Percentiles rank a stretch among this genome's conserved stretches.
Evolutionary conservation across 306 rosid genomes (phyloP).

Genomic region (Dalbergia cochinchinensis): DNA sequence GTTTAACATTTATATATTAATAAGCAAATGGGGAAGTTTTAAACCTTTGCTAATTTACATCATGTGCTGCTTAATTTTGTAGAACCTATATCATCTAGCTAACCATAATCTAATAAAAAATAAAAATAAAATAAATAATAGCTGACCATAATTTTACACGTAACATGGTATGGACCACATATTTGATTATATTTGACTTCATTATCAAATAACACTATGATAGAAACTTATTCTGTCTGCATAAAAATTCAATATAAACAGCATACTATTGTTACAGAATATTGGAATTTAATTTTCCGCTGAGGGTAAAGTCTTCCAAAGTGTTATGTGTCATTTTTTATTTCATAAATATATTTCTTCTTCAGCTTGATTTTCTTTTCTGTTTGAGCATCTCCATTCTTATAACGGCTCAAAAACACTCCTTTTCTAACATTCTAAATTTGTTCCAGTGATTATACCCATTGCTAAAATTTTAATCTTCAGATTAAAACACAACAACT

Average conservation of each 20-base stretch:
- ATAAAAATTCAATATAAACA: constrained; percentile 18
- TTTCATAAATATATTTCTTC: neutral
- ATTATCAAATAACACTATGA: constrained; percentile 29
- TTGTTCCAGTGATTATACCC: neutral
- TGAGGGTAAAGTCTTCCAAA: neutral
- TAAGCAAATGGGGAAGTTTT: constrained; percentile 3
- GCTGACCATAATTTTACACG: constrained; percentile 34
- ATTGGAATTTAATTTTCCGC: constrained; percentile 32
- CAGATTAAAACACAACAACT: too few relatives aligned
- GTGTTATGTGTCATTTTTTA: neutral
- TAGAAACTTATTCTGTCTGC: neutral
- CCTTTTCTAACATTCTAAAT: neutral
- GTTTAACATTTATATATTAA: neutral
- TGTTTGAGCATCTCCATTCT: neutral
- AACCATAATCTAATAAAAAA: too few relatives aligned
- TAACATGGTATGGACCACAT: constrained; percentile 33
- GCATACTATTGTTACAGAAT: constrained; percentile 11
- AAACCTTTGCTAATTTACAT: constrained; percentile 9
- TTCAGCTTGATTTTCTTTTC: constrained; percentile 7
- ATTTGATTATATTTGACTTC: constrained; percentile 23
- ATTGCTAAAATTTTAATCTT: neutral
- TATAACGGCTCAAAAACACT: neutral
- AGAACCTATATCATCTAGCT: neutral
- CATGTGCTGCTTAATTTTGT: constrained; percentile 23
- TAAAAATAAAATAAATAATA: too few relatives aligned